Evolutionary conservation across 352 stramenopile species (phyloP).

Genomic region (Pythium angustatum): DNA sequence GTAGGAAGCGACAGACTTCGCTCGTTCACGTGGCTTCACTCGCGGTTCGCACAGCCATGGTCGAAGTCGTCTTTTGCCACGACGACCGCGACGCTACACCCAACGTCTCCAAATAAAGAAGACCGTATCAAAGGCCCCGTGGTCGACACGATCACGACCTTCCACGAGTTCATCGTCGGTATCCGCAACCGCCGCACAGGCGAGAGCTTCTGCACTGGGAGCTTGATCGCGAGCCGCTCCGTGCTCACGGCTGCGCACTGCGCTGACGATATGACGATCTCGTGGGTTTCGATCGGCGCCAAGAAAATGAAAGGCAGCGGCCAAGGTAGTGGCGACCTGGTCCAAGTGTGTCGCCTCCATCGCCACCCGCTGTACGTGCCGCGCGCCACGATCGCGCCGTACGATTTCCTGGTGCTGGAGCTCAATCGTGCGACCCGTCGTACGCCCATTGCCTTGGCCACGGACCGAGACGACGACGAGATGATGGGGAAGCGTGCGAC

Average conservation of each 20-base stretch:
- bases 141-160: not conserved
- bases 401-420: slow-evolving; percentile 22
- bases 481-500: not conserved
- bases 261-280: not conserved
- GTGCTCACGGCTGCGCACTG: slow-evolving; percentile 5
- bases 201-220: not conserved
- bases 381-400: not conserved
- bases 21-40: no score
- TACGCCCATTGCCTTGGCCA: not conserved
- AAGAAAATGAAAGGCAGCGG: not conserved
- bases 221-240: not conserved
- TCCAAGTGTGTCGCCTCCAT: not conserved
- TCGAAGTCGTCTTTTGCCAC: not conserved
- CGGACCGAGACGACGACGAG: not conserved
- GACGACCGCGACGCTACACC: not conserved
- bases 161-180: slow-evolving; percentile 4
- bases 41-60: no score
- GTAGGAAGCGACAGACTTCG: no score
- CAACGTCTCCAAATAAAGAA: not conserved
- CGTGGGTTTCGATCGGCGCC: slow-evolving; percentile 1
- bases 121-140: not conserved
- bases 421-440: not conserved
- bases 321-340: not conserved
- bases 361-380: not conserved
- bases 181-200: not conserved